Evolutionary conservation across 768 basidiomycete species (phyloP).

Genomic region (Crepidotus variabilis): DNA sequence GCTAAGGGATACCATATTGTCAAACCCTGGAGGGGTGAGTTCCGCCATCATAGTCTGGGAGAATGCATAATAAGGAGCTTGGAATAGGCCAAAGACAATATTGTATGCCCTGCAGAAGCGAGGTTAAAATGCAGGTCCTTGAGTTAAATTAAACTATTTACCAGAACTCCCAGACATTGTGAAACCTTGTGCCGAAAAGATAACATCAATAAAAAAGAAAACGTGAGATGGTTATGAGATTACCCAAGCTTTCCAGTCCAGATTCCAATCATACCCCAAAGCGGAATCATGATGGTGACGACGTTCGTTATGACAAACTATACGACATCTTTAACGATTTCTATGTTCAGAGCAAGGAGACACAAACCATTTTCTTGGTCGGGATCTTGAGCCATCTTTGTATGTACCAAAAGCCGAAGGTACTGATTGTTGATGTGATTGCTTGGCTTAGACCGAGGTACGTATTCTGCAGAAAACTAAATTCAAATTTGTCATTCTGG

Average conservation of each 20-base stretch:
- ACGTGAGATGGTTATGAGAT: constrained; percentile 10
- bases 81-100: constrained; percentile 74
- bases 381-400: constrained; percentile 75
- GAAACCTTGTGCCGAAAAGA: constrained; percentile 37
- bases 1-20: constrained; percentile 51
- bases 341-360: not conserved
- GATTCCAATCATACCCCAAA: constrained; percentile 86
- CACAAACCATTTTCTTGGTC: constrained; percentile 74
- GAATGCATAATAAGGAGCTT: constrained; percentile 86
- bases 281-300: constrained; percentile 70
- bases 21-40: constrained; percentile 82
- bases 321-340: not conserved
- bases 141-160: constrained; percentile 18
- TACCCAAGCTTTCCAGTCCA: constrained; percentile 77
- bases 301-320: constrained; percentile 78
- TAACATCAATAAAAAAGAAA: not conserved
- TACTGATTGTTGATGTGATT: constrained; percentile 67
- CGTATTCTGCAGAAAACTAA: constrained; percentile 79
- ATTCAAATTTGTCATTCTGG: constrained; percentile 77
- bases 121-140: not conserved
- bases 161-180: constrained; percentile 89
- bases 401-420: constrained; percentile 80
- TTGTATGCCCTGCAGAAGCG: constrained; percentile 62
- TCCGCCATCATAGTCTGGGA: constrained; percentile 89
- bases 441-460: constrained; percentile 77